These are phyloP conservation scores for Syzygium aromaticum DNA, from an alignment of 345 rosid species.

Conservation along the genomic window DNA sequence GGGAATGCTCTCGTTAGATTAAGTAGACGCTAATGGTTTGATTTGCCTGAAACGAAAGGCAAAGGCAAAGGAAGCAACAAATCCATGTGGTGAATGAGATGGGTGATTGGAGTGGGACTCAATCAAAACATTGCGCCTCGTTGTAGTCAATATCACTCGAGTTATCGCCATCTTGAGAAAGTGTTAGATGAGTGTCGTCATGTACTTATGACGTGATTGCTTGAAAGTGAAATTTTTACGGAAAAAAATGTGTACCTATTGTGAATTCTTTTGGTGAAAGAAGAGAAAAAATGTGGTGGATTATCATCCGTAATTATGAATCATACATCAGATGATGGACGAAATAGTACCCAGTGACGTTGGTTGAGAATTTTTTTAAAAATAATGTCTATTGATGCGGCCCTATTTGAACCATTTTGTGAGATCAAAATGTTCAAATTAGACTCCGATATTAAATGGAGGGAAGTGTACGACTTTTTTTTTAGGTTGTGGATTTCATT, in stretches of 20 bases:
- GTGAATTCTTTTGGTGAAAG: background rate
- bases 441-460: background rate
- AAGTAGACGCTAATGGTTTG: background rate
- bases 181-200: accelerated
- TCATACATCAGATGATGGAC: accelerated
- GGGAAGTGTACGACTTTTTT: background rate
- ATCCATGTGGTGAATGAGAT: background rate
- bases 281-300: background rate
- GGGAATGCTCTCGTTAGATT: background rate
- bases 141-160: background rate
- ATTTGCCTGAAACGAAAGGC: background rate
- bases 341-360: accelerated
- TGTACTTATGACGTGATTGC: background rate
- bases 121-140: background rate
- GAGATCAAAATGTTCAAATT: background rate
- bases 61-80: background rate
- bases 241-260: background rate
- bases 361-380: too few relatives aligned
- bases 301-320: background rate
- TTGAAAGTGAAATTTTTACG: background rate
- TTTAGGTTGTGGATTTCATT: background rate
- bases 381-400: background rate
- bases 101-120: background rate
- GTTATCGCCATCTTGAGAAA: background rate
- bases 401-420: too few relatives aligned